Percentiles rank a stretch among this genome's conserved stretches.
These are phyloP conservation scores for Lanmaoa rubissima DNA, from an alignment of 768 basidiomycete genomes.

Conservation along the genomic window DNA sequence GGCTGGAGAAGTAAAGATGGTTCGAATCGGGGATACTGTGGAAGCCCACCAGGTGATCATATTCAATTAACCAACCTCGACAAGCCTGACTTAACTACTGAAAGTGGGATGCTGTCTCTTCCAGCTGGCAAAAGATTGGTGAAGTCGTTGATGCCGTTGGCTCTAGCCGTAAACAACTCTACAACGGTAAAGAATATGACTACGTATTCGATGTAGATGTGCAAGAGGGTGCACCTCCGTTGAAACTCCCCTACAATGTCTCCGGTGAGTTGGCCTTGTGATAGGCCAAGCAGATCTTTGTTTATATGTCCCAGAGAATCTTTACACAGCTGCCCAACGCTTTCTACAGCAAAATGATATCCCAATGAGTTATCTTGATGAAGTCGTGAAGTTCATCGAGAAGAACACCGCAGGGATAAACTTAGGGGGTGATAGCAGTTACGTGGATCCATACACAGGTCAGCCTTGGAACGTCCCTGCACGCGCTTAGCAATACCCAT, in stretches of 20 bases:
- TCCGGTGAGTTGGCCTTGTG: constrained; percentile 50
- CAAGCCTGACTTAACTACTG: constrained; percentile 1
- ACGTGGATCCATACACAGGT: constrained; percentile 91
- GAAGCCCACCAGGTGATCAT: constrained; percentile 83
- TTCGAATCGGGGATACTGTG: constrained; percentile 73
- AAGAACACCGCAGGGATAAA: constrained; percentile 81
- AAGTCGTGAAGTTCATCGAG: constrained; percentile 92
- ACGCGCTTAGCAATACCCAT: not conserved
- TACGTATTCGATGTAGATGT: constrained; percentile 99
- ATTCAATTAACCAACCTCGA: not conserved
- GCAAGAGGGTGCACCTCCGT: constrained; percentile 84
- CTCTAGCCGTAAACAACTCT: constrained; percentile 85
- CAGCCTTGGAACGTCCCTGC: constrained; percentile 6
- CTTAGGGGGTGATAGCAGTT: constrained; percentile 60
- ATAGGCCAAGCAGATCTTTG: not conserved
- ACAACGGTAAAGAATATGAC: constrained; percentile 93
- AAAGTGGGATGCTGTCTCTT: constrained; percentile 76
- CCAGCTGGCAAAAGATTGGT: constrained; percentile 89
- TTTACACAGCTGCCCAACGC: constrained; percentile 82
- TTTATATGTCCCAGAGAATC: constrained; percentile 64
- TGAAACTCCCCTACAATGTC: constrained; percentile 93
- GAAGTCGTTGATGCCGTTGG: constrained; percentile 96
- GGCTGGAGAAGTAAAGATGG: constrained; percentile 91
- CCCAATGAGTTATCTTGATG: constrained; percentile 77
- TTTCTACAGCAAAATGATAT: constrained; percentile 86